A percentile compares a stretch with the other conserved stretches of the same genome.
Conservation (phyloP, 148 eudicot species). For the Silene conica region DNA sequence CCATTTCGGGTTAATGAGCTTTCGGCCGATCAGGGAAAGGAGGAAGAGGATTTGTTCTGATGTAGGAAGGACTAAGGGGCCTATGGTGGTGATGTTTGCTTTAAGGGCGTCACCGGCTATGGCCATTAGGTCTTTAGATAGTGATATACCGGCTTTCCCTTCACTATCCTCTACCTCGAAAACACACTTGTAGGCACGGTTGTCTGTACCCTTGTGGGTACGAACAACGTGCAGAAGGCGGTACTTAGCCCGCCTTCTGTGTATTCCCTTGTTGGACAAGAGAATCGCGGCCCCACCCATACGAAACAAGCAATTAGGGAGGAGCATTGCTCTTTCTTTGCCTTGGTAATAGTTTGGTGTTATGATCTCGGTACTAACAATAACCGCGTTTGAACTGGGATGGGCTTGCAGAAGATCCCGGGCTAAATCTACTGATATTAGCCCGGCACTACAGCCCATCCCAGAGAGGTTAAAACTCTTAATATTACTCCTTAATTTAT, state of each 20-base stretch:
- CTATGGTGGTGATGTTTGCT: constrained; percentile 41
- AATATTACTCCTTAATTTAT: constrained; percentile 39
- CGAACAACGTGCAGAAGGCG: constrained; percentile 42
- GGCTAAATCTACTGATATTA: constrained; percentile 35
- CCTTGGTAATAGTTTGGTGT: constrained; percentile 41
- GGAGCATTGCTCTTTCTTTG: constrained; percentile 46
- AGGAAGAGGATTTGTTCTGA: constrained; percentile 42
- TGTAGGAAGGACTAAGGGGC: constrained; percentile 43
- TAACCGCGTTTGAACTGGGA: constrained; percentile 35
- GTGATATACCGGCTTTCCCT: constrained; percentile 31
- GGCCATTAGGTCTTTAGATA: constrained; percentile 38
- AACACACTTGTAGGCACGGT: constrained; percentile 37
- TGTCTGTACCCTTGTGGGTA: constrained; percentile 48
- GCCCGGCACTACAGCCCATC: constrained; percentile 52
- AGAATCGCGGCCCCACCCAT: constrained; percentile 52
- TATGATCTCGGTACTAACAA: constrained; percentile 48
- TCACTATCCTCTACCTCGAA: constrained; percentile 34
- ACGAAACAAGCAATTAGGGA: constrained; percentile 49
- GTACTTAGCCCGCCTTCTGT: constrained; percentile 36
- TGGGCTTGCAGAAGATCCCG: constrained; percentile 30
- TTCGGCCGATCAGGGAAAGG: neutral
- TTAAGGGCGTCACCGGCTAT: constrained; percentile 44
- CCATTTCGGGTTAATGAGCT: constrained; percentile 19
- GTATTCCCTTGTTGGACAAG: constrained; percentile 32
- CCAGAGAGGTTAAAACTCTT: constrained; percentile 45